phyloP scores from a whole-genome alignment of 2,329 filamentous ascomycete species.

The Xylariaceae sp. region DNA sequence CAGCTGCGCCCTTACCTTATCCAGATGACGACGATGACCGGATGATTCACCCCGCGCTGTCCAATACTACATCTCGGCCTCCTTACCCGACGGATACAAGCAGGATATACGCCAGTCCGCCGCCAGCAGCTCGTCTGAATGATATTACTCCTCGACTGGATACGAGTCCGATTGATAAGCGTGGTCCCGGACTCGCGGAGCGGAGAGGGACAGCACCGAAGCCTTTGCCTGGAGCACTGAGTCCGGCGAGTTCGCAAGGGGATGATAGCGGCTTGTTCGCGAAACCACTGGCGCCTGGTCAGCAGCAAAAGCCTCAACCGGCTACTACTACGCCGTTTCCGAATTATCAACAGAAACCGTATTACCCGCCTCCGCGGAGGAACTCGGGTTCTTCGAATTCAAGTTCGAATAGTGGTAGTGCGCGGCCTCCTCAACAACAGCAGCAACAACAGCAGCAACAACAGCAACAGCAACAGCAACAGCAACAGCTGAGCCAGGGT shows the following conservation, averaged over 20 bases:
- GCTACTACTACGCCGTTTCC: conserved; percentile 40
- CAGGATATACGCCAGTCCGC: conserved; percentile 34
- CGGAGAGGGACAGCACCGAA: conserved; percentile 76
- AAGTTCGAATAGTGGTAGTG: conserved; percentile 32
- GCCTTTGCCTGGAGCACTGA: conserved; percentile 58
- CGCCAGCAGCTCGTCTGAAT: conserved; percentile 39
- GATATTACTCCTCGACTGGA: conserved; percentile 51
- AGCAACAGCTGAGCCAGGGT: conserved; percentile 24
- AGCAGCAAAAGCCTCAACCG: conserved; percentile 38
- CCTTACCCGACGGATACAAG: conserved; percentile 40
- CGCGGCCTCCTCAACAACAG: conserved; percentile 6
- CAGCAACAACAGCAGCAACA: too few species aligned
- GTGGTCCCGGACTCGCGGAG: conserved; percentile 66
- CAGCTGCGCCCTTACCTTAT: conserved; percentile 63
- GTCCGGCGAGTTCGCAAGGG: conserved; percentile 69
- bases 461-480: too few species aligned
- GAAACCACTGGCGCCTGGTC: conserved; percentile 44
- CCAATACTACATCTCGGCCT: conserved; percentile 28
- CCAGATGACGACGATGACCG: conserved; percentile 61
- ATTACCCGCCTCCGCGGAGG: conserved; percentile 53
- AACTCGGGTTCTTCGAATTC: conserved; percentile 29
- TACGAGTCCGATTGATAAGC: conserved; percentile 50
- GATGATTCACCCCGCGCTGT: conserved; percentile 37
- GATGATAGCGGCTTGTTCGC: conserved; percentile 79
- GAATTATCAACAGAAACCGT: conserved; percentile 52